These are phyloP conservation scores for Puccinia brachypodii DNA, from an alignment of 1,284 basidiomycete genomes.

Conservation along the genomic window DNA sequence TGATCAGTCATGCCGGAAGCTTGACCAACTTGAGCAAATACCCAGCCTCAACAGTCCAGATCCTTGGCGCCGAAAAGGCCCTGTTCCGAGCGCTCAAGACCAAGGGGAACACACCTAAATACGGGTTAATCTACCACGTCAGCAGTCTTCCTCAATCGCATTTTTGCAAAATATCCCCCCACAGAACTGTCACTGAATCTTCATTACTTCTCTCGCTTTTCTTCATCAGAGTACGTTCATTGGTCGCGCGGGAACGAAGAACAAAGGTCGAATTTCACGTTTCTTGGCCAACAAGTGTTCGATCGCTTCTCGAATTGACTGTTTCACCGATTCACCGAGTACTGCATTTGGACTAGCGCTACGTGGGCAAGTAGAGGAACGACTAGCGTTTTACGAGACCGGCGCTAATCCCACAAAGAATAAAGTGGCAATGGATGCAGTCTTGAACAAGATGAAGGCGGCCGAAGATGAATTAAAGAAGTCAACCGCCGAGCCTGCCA, in stretches of 20 bases:
- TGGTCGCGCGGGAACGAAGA: constrained; percentile 87
- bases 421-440: constrained; percentile 37
- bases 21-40: constrained; percentile 97
- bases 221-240: constrained; percentile 69
- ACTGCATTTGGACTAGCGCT: constrained; percentile 94
- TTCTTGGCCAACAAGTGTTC: constrained; percentile 99
- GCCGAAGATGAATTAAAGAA: constrained; percentile 26
- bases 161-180: not conserved
- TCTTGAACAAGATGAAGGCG: constrained; percentile 38
- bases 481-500: not conserved
- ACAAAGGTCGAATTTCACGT: constrained; percentile 96
- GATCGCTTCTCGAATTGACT: constrained; percentile 96
- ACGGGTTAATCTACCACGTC: constrained; percentile 82
- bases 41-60: constrained; percentile 96
- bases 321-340: constrained; percentile 85
- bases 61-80: constrained; percentile 96
- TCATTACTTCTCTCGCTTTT: not conserved
- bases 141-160: not conserved
- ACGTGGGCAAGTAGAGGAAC: constrained; percentile 90
- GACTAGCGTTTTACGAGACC: constrained; percentile 84
- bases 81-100: constrained; percentile 97
- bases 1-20: constrained; percentile 97
- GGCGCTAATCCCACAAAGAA: constrained; percentile 48
- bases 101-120: constrained; percentile 99
- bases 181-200: not conserved